A percentile compares a stretch with the other conserved stretches of the same genome.
These are phyloP conservation scores for Intubia oerlemansii DNA, from an alignment of 2,329 filamentous ascomycete species.

Conservation along the genomic window DNA sequence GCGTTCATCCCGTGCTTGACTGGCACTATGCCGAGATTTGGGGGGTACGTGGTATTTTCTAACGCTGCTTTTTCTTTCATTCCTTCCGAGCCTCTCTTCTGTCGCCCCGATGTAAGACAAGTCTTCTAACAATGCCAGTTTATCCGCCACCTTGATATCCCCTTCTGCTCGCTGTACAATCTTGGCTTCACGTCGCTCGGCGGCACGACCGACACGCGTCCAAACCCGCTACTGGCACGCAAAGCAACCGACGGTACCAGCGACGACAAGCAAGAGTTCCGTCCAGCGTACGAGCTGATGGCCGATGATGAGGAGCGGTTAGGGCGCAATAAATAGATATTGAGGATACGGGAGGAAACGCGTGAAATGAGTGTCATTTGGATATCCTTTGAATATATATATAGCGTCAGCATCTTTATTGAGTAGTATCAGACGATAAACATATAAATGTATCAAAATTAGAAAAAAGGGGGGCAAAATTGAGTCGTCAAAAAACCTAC, in stretches of 20 bases:
- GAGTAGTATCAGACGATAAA: no score
- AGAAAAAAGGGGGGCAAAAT: no score
- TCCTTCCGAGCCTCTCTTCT: not conserved
- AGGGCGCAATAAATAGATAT: no score
- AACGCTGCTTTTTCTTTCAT: not conserved
- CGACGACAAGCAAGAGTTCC: constrained; percentile 20
- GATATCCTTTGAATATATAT: no score
- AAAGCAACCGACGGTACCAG: constrained; percentile 11
- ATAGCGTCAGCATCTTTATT: no score
- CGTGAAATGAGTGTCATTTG: no score
- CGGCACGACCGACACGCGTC: constrained; percentile 69
- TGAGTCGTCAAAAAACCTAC: no score
- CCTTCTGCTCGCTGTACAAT: constrained; percentile 78
- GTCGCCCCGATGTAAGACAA: no score
- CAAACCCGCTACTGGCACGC: constrained; percentile 60
- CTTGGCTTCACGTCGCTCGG: constrained; percentile 48
- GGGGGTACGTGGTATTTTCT: constrained; percentile 56
- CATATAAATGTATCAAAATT: no score
- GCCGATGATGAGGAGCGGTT: constrained; percentile 61
- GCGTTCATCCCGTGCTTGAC: constrained; percentile 87
- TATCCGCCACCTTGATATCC: constrained; percentile 55
- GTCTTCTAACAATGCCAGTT: constrained; percentile 29
- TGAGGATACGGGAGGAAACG: no score
- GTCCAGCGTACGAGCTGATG: constrained; percentile 54
- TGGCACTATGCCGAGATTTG: constrained; percentile 96